Evolutionary conservation across 768 basidiomycete species (phyloP).

Genomic region (Cyclocybe cylindracea): DNA sequence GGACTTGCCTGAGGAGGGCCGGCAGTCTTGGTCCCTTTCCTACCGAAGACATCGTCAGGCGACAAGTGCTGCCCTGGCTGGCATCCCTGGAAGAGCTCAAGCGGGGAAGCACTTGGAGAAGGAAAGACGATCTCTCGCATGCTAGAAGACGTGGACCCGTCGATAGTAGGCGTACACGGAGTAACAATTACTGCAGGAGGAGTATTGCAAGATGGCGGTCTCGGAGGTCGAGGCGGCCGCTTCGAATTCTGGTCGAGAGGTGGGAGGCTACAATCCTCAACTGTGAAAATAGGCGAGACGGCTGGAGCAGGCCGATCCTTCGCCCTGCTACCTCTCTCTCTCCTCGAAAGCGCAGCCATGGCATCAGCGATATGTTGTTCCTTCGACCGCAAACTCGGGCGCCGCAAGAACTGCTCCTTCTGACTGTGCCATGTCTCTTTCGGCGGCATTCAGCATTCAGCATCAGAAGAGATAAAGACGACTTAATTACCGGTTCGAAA

Average conservation of each 20-base stretch:
- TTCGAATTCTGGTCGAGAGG: background rate
- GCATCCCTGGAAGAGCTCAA: background rate
- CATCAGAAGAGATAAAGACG: background rate
- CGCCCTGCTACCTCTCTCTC: background rate
- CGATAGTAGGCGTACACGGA: constrained; percentile 18
- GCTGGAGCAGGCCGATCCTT: background rate
- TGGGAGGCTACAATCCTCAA: constrained; percentile 12
- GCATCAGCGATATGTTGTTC: background rate
- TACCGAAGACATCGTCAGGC: background rate
- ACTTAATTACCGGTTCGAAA: background rate
- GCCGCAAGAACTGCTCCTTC: constrained; percentile 17
- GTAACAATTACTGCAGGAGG: constrained; percentile 24
- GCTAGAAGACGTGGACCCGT: background rate
- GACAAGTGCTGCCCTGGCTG: background rate
- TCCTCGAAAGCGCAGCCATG: background rate
- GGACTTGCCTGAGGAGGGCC: no score
- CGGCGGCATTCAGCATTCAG: background rate
- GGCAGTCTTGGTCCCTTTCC: background rate
- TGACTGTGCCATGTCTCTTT: constrained; percentile 8
- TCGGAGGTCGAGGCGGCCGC: constrained; percentile 8
- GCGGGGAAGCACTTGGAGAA: constrained; percentile 4
- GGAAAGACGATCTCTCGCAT: constrained; percentile 5
- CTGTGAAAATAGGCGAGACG: constrained; percentile 4
- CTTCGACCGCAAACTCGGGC: constrained; percentile 17
- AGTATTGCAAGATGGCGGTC: constrained; percentile 9